phyloP scores from a whole-genome alignment of 2,329 filamentous ascomycete genomes.

The Rutstroemia sp. region DNA sequence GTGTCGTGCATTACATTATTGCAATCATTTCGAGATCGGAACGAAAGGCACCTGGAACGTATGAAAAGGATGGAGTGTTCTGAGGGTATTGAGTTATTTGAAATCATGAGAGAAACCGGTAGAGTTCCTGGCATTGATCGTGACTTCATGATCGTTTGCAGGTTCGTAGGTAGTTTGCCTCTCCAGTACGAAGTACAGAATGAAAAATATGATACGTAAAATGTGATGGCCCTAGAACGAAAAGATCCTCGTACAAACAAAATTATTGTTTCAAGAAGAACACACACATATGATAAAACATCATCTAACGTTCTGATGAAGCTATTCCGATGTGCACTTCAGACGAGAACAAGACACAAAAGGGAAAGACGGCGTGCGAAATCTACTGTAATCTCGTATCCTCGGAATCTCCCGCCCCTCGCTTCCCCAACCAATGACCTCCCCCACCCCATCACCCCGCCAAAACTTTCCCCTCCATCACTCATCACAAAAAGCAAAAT shows the following conservation, averaged over 20 bases:
- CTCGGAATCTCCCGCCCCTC: background rate
- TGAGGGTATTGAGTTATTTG: background rate
- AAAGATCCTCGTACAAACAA: background rate
- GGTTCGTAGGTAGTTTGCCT: slow-evolving; percentile 2
- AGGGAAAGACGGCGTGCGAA: background rate
- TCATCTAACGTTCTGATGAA: too few relatives aligned
- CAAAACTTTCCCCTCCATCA: background rate
- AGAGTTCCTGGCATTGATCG: slow-evolving; percentile 1
- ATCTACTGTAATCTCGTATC: background rate
- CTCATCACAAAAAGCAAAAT: background rate
- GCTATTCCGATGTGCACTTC: too few relatives aligned
- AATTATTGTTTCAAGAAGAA: too few relatives aligned
- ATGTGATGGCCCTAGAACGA: background rate
- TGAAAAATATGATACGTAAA: background rate
- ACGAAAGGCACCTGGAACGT: background rate
- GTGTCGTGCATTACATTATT: background rate
- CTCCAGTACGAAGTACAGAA: background rate
- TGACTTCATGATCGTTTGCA: slow-evolving; percentile 1
- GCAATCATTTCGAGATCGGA: slow-evolving; percentile 2
- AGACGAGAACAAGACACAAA: background rate
- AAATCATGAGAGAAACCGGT: background rate
- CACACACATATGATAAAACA: too few relatives aligned
- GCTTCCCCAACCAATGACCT: background rate
- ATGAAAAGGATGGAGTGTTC: background rate
- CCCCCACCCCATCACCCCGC: background rate